Evolutionary conservation across 2,329 filamentous ascomycete species (phyloP).

Genomic region (Phyllosticta paracitricarpa): DNA sequence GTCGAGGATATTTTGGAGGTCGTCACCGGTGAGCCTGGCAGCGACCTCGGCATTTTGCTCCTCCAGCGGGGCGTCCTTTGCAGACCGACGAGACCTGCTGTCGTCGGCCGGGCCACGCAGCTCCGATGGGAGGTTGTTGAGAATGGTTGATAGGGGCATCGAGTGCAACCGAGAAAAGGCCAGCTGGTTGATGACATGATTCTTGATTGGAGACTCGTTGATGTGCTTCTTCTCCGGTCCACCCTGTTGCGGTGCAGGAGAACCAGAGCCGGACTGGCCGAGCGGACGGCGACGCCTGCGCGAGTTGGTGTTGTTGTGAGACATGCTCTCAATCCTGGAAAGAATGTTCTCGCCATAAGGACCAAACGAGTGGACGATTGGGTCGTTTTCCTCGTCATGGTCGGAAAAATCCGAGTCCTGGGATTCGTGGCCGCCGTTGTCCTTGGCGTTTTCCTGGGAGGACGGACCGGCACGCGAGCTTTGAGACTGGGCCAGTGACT

Average conservation of each 20-base stretch:
- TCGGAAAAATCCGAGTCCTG: constrained; percentile 53
- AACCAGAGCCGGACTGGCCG: constrained; percentile 18
- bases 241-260: constrained; percentile 17
- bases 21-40: constrained; percentile 23
- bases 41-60: constrained; percentile 18
- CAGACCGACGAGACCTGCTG: background rate
- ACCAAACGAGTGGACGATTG: constrained; percentile 83
- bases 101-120: constrained; percentile 15
- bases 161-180: constrained; percentile 90
- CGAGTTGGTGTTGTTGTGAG: constrained; percentile 41
- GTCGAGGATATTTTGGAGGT: constrained; percentile 64
- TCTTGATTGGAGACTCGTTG: constrained; percentile 47
- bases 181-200: constrained; percentile 90
- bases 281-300: constrained; percentile 17
- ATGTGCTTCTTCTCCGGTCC: constrained; percentile 18
- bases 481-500: constrained; percentile 12
- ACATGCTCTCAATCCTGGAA: constrained; percentile 70
- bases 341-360: constrained; percentile 80
- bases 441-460: constrained; percentile 4
- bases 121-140: constrained; percentile 69
- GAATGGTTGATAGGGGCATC: constrained; percentile 78
- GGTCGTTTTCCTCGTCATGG: constrained; percentile 78
- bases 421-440: constrained; percentile 11
- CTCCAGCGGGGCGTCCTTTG: constrained; percentile 38
- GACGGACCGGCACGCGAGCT: constrained; percentile 28